These are phyloP conservation scores for Amanita thiersii DNA, from an alignment of 768 basidiomycete genomes.

Conservation along the genomic window DNA sequence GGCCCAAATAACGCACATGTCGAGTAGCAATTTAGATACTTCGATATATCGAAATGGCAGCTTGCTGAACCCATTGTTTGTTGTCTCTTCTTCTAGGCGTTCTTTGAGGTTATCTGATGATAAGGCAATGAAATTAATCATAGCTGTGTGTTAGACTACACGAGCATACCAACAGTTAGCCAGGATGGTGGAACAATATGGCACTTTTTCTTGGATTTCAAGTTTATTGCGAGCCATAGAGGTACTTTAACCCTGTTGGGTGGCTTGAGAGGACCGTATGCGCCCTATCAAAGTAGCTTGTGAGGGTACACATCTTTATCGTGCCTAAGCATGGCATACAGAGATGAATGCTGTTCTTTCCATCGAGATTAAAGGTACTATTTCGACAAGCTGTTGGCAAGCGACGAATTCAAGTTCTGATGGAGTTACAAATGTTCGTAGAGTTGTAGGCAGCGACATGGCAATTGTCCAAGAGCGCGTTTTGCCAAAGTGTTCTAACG, in stretches of 20 bases:
- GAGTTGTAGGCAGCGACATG: slow-evolving; percentile 74
- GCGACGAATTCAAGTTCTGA: slow-evolving; percentile 86
- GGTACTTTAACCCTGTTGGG: slow-evolving; percentile 83
- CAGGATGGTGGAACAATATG: slow-evolving; percentile 87
- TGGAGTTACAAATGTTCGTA: slow-evolving; percentile 70
- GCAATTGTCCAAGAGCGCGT: neutral
- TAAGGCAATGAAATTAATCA: neutral
- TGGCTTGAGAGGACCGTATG: slow-evolving; percentile 88
- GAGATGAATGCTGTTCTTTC: slow-evolving; percentile 88
- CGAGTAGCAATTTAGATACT: slow-evolving; percentile 86
- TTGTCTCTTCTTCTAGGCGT: slow-evolving; percentile 66
- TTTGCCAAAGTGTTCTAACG: slow-evolving; percentile 10
- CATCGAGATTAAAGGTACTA: slow-evolving; percentile 86
- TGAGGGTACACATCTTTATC: neutral
- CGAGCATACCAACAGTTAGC: slow-evolving; percentile 70
- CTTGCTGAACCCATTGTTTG: slow-evolving; percentile 62
- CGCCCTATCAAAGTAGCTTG: slow-evolving; percentile 49
- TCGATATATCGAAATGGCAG: slow-evolving; percentile 88
- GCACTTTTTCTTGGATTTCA: slow-evolving; percentile 93
- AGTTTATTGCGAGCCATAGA: slow-evolving; percentile 90
- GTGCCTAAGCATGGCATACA: slow-evolving; percentile 31
- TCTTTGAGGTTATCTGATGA: slow-evolving; percentile 75
- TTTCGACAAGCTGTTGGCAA: slow-evolving; percentile 75
- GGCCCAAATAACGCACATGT: slow-evolving; percentile 53
- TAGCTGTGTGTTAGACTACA: neutral